These are phyloP conservation scores for Fusarium guadeloupense DNA, from an alignment of 2,329 filamentous ascomycete species.

Conservation along the genomic window DNA sequence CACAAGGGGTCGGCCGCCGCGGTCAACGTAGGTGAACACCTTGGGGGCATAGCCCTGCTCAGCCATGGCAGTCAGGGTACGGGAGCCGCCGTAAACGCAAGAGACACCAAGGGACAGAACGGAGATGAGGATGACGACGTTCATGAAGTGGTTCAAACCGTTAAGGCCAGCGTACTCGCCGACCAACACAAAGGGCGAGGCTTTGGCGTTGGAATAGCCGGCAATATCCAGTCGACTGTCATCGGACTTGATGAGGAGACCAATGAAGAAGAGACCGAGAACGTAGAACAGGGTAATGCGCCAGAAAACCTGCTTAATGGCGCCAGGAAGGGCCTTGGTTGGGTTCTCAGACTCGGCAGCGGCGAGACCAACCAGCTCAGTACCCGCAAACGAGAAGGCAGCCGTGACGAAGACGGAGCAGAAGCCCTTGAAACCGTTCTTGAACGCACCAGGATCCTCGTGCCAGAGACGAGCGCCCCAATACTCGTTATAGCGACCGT, in stretches of 20 bases:
- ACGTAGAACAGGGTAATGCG: constrained; percentile 62
- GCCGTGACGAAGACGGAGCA: constrained; percentile 76
- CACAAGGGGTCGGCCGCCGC: constrained; percentile 59
- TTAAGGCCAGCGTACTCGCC: constrained; percentile 59
- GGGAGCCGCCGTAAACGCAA: constrained; percentile 63
- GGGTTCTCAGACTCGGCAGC: constrained; percentile 75
- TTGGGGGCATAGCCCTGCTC: constrained; percentile 65
- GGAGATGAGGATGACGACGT: constrained; percentile 62
- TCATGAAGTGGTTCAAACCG: constrained; percentile 63
- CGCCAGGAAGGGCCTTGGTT: constrained; percentile 75
- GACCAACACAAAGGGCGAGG: constrained; percentile 63
- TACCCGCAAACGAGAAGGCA: constrained; percentile 75
- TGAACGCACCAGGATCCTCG: constrained; percentile 60
- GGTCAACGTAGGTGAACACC: constrained; percentile 63
- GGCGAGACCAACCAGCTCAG: constrained; percentile 74
- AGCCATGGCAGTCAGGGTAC: constrained; percentile 63
- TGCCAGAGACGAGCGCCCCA: constrained; percentile 52
- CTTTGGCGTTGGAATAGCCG: constrained; percentile 42
- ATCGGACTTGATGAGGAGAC: constrained; percentile 57
- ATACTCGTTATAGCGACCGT: constrained; percentile 54
- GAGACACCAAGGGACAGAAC: constrained; percentile 66
- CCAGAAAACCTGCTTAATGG: constrained; percentile 77
- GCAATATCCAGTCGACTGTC: constrained; percentile 52
- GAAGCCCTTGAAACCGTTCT: constrained; percentile 76
- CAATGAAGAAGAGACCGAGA: constrained; percentile 59